Percentiles rank a stretch among this genome's conserved stretches.
Conservation (phyloP, 495 filamentous ascomycete species). For the Mytilinidion resinicola region DNA sequence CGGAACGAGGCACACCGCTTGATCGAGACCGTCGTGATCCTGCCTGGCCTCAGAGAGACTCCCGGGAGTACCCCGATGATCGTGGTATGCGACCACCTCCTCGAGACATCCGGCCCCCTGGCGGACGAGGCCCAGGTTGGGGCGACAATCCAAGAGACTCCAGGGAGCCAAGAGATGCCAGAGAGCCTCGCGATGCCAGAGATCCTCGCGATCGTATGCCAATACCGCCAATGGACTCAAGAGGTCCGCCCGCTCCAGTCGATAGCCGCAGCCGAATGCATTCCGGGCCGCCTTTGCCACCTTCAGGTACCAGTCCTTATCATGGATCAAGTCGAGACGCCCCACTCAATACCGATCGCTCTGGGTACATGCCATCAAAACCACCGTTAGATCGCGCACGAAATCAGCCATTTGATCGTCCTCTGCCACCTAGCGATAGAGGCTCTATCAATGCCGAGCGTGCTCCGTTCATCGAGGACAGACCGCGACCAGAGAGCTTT, state of each 20-base stretch:
- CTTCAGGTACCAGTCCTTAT: constrained; percentile 5
- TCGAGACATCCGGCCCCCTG: constrained; percentile 19
- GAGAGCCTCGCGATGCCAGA: constrained; percentile 4
- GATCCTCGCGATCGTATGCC: constrained; percentile 9
- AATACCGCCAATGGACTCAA: constrained; percentile 8
- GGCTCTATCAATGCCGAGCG: constrained; percentile 49
- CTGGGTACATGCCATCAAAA: not conserved
- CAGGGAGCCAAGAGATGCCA: constrained; percentile 10
- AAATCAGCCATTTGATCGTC: constrained; percentile 9
- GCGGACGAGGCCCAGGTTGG: constrained; percentile 8
- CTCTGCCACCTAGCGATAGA: constrained; percentile 23
- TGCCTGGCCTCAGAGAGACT: constrained; percentile 7
- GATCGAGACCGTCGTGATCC: constrained; percentile 26
- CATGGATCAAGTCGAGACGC: constrained; percentile 9
- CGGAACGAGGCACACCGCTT: constrained; percentile 15
- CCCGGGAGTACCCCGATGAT: constrained; percentile 26
- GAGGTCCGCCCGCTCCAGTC: not conserved
- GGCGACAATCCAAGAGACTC: constrained; percentile 13
- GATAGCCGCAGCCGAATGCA: constrained; percentile 19
- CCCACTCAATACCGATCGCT: constrained; percentile 10
- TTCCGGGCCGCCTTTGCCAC: not conserved
- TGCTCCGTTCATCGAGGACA: constrained; percentile 45
- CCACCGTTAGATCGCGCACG: not conserved
- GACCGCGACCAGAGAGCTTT: constrained; percentile 17
- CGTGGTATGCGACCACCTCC: constrained; percentile 16